Conservation (phyloP, 2,329 filamentous ascomycete species). For the Pseudogymnoascus verrucosus region DNA sequence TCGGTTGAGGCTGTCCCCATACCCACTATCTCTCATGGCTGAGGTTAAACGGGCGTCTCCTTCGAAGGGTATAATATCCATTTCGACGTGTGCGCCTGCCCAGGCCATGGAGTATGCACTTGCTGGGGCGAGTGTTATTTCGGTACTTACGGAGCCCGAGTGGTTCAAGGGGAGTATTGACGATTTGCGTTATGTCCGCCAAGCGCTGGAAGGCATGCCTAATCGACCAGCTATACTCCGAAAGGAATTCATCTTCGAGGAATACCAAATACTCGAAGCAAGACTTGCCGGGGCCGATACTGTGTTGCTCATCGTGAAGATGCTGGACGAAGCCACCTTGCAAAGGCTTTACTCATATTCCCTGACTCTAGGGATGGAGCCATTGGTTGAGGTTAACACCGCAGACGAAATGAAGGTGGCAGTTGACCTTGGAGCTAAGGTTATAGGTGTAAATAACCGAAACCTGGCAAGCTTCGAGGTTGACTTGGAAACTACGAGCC, state of each 20-base stretch:
- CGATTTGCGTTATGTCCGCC: conserved; percentile 77
- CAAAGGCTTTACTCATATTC: conserved; percentile 82
- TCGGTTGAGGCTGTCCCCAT: conserved; percentile 72
- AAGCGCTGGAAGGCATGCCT: conserved; percentile 82
- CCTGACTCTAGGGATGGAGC: conserved; percentile 87
- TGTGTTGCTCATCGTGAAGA: conserved; percentile 93
- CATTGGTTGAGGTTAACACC: conserved; percentile 92
- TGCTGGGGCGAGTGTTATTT: conserved; percentile 92
- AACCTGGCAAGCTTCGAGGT: conserved; percentile 96
- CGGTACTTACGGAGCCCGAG: conserved; percentile 94
- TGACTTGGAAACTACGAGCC: conserved; percentile 83
- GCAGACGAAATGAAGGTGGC: conserved; percentile 87
- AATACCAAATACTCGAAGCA: conserved; percentile 96
- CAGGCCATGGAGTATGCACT: conserved; percentile 89
- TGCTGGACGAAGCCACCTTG: conserved; percentile 72
- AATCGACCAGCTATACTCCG: conserved; percentile 86
- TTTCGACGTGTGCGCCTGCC: conserved; percentile 77
- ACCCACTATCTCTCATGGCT: conserved; percentile 87
- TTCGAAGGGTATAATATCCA: conserved; percentile 88
- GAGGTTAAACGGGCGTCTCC: conserved; percentile 96
- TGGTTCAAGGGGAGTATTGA: conserved; percentile 99
- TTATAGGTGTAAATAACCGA: conserved; percentile 95
- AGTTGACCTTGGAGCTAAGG: conserved; percentile 76
- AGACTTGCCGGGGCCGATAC: conserved; percentile 90
- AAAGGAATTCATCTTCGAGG: conserved; percentile 96